Evolutionary conservation across 2,329 filamentous ascomycete species (phyloP).

Genomic region (Fusarium nematophilum): DNA sequence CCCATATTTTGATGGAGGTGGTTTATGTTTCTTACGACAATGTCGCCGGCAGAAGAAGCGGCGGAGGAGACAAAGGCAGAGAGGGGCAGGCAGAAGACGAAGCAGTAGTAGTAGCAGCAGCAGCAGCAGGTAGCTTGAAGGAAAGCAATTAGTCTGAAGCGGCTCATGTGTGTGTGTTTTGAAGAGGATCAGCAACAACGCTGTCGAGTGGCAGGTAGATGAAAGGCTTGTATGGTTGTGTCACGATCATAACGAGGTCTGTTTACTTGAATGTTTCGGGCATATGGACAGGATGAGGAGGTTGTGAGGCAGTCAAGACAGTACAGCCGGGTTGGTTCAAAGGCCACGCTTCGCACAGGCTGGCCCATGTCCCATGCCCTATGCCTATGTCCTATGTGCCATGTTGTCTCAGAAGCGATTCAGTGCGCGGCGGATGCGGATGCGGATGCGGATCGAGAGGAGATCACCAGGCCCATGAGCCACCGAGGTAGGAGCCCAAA

Average conservation of each 20-base stretch:
- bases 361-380: background rate
- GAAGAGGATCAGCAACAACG: background rate
- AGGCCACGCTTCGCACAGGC: background rate
- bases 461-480: too few species aligned
- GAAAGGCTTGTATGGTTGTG: background rate
- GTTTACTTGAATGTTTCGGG: background rate
- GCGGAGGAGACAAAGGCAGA: too few species aligned
- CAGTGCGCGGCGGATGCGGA: too few species aligned
- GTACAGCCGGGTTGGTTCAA: too few species aligned
- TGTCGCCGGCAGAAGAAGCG: too few species aligned
- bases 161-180: background rate
- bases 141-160: background rate
- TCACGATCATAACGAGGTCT: background rate
- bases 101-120: too few species aligned
- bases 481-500: slow-evolving; percentile 11
- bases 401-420: slow-evolving; percentile 2
- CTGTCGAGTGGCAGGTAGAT: background rate
- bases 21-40: slow-evolving; percentile 9
- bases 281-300: too few species aligned
- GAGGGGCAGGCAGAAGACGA: background rate
- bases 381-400: too few species aligned
- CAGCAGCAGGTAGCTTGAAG: too few species aligned
- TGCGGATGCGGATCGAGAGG: too few species aligned
- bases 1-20: too few species aligned
- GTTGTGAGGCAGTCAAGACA: too few species aligned